phyloP scores from a whole-genome alignment of 208 protist genomes.

The Spongospora subterranea region DNA sequence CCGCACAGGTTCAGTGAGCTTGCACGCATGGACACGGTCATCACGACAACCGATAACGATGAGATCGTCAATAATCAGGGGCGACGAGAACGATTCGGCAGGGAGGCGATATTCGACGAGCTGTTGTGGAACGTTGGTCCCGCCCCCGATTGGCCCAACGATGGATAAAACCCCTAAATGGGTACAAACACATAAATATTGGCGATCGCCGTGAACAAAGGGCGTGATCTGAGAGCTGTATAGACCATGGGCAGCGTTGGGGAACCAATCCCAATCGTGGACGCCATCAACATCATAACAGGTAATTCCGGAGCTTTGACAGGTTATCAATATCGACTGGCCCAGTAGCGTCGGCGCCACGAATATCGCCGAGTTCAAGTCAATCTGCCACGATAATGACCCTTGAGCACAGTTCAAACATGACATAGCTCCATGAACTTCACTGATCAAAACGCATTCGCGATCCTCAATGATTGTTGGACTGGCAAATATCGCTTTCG shows the following conservation, averaged over 20 bases:
- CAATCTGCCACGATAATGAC: background rate
- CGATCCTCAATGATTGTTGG: background rate
- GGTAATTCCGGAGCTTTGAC: too few species aligned
- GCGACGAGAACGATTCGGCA: background rate
- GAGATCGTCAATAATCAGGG: background rate
- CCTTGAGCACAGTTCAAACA: background rate
- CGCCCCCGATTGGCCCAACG: background rate
- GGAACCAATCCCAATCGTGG: background rate
- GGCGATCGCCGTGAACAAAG: background rate
- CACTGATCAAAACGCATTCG: background rate
- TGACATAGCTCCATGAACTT: background rate
- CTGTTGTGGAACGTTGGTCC: background rate
- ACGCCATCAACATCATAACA: too few species aligned
- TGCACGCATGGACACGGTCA: background rate
- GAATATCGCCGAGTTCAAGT: too few species aligned
- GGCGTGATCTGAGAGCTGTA: background rate
- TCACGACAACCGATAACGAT: slow-evolving; percentile 28
- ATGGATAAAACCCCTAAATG: background rate
- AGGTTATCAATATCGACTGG: too few species aligned
- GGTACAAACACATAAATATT: background rate
- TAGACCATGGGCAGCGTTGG: background rate
- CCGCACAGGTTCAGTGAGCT: background rate
- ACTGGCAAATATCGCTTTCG: background rate
- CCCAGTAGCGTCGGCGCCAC: too few species aligned
- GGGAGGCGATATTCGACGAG: background rate